phyloP scores from a whole-genome alignment of 1,139 yeast species.

The Wickerhamomyces sp. region DNA sequence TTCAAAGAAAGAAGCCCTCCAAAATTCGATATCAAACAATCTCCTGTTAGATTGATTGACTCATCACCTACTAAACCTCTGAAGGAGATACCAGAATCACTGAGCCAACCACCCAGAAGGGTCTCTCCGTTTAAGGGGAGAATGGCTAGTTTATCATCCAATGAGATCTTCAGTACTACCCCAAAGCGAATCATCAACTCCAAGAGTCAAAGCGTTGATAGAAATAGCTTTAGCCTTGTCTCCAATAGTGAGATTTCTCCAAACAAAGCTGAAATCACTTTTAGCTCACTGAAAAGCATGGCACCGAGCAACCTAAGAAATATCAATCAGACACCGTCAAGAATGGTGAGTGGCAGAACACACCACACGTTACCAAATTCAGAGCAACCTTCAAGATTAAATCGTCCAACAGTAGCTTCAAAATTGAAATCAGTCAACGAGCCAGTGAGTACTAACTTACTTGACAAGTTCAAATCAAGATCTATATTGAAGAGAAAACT shows the following conservation, averaged over 20 bases:
- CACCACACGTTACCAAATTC: conserved; percentile 12
- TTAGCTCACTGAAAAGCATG: conserved; percentile 12
- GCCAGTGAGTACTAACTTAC: conserved; percentile 13
- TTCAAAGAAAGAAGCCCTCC: conserved; percentile 14
- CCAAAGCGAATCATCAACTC: conserved; percentile 15
- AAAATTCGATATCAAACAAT: conserved; percentile 2
- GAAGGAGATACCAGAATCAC: not conserved
- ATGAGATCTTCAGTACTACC: conserved; percentile 17
- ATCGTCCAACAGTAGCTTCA: conserved; percentile 8
- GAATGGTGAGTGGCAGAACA: conserved; percentile 14
- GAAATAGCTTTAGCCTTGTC: conserved; percentile 5
- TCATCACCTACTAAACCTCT: conserved; percentile 3
- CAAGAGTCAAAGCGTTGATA: conserved; percentile 21
- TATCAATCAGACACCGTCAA: conserved; percentile 18
- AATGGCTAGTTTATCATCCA: conserved; percentile 9
- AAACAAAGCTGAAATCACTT: conserved; percentile 11
- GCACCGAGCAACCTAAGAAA: conserved; percentile 13
- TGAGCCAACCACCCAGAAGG: conserved; percentile 20
- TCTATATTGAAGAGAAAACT: conserved; percentile 17
- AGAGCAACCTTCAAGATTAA: conserved; percentile 18
- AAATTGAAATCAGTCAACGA: conserved; percentile 8
- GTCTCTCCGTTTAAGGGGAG: conserved; percentile 22
- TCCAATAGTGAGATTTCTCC: not conserved
- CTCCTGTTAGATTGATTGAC: not conserved
- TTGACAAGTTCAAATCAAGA: conserved; percentile 15